Evolutionary conservation across 1,284 basidiomycete genomes (phyloP).

Genomic region (Kwoniella shivajii): DNA sequence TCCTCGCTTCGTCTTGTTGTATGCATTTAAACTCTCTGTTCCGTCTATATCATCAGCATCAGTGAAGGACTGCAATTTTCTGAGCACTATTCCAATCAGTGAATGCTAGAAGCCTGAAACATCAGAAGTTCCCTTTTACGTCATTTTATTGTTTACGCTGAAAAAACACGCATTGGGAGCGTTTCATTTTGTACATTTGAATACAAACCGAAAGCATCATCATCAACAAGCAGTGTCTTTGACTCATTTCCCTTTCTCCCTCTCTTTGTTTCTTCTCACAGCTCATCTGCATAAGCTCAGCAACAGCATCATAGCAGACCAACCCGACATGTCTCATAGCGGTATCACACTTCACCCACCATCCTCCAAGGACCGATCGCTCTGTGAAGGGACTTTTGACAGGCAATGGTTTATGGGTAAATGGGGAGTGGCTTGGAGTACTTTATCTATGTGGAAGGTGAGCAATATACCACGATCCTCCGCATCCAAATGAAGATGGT

Average conservation of each 20-base stretch:
- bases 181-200: no score
- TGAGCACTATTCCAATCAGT: no score
- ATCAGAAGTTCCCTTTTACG: no score
- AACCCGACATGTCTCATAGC: background rate
- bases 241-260: no score
- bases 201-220: no score
- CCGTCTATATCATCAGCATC: no score
- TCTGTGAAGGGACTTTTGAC: conserved; percentile 50
- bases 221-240: no score
- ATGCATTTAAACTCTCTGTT: background rate
- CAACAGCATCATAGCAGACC: background rate
- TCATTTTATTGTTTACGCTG: conserved; percentile 2
- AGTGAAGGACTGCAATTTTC: no score
- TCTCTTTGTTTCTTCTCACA: background rate
- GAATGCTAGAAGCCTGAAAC: no score
- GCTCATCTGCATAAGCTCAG: background rate
- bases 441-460: conserved; percentile 60
- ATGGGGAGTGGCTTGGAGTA: conserved; percentile 58
- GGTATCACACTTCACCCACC: conserved; percentile 30
- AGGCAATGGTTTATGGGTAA: conserved; percentile 55
- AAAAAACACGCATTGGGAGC: background rate
- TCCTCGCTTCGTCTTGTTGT: conserved; percentile 6
- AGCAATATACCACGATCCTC: conserved; percentile 7
- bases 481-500: background rate
- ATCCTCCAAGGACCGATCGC: conserved; percentile 36